Conservation (phyloP, 2,329 filamentous ascomycete species). For the Xylariales sp. region DNA sequence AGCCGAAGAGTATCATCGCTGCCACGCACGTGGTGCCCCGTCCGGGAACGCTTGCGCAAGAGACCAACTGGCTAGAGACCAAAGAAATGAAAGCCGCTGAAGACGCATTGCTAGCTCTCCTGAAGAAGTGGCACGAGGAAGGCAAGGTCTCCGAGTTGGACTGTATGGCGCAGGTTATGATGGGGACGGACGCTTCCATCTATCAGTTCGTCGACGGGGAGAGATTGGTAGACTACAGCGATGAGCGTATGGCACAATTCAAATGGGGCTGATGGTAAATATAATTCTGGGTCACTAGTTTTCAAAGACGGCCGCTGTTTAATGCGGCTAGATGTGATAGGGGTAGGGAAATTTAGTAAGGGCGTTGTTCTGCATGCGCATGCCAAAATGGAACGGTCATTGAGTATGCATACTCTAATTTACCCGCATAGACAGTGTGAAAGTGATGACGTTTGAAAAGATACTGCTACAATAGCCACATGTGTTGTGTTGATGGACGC, state of each 20-base stretch:
- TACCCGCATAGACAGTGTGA: too few species aligned
- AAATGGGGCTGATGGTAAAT: too few species aligned
- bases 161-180: not conserved
- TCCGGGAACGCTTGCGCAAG: not conserved
- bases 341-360: too few species aligned
- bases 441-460: too few species aligned
- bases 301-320: too few species aligned
- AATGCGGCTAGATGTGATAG: too few species aligned
- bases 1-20: not conserved
- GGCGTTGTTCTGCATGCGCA: too few species aligned
- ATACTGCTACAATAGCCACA: too few species aligned
- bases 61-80: not conserved
- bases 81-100: not conserved
- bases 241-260: not conserved
- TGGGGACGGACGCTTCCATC: not conserved
- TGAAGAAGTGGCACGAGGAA: not conserved
- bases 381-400: too few species aligned
- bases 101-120: not conserved
- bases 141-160: not conserved
- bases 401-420: too few species aligned
- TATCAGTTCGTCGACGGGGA: not conserved
- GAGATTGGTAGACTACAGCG: not conserved
- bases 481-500: too few species aligned
- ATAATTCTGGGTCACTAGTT: too few species aligned
- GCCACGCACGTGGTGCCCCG: not conserved